Evolutionary conservation across 805 yeast genomes (phyloP), one percentile per base, ranked within the genome.

Genomic region (Saccharomycopsis selenospora): DNA sequence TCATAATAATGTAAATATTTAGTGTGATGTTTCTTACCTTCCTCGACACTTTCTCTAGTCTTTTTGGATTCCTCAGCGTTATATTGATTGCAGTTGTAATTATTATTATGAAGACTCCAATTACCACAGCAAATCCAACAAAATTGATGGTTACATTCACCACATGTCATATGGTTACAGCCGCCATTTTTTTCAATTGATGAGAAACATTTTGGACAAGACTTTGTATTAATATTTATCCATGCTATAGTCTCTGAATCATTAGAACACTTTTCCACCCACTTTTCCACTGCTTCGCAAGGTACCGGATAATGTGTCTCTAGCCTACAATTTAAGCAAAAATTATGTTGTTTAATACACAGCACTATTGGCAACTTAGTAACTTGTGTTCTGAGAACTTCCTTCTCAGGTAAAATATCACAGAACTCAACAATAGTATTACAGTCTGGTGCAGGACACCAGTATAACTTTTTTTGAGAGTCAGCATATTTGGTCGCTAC

Each of bases 121-220:
- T 70, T 75, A 2, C 81, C 81, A 53, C 77, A 62, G 64, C 99
- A 93, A 36, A 90, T 79, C 99, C 99, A 93, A 64, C 99, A 93
- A 61, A 89, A 93, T 61, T 90, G 86, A 61, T 77, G 66, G 10
- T 63, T 60, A 63, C 99, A 93, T 50, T 79, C 81, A 3, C 76
- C 70, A 63, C 99, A 93, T 1, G 80, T 75, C 96, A 93, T 91
- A 66, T 93, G 99, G 65, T 91, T 91, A 66, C 99, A 93, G 0
- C 99, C 99, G 20, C 97, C 98, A 61, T 85, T 85, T 59, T 91
- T 89, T 61, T 93, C 97, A 54, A 91, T 93, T 25, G 79, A 69
- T 1, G 88, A 69, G 7, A 68, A 67, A 67, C 99, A 93, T 59
- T 77, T 77, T 0, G 96, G 95, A 63, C 99, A 93, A 41, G 77